These are phyloP conservation scores for Patellaria atrata DNA, from an alignment of 495 filamentous ascomycete species.

Conservation along the genomic window DNA sequence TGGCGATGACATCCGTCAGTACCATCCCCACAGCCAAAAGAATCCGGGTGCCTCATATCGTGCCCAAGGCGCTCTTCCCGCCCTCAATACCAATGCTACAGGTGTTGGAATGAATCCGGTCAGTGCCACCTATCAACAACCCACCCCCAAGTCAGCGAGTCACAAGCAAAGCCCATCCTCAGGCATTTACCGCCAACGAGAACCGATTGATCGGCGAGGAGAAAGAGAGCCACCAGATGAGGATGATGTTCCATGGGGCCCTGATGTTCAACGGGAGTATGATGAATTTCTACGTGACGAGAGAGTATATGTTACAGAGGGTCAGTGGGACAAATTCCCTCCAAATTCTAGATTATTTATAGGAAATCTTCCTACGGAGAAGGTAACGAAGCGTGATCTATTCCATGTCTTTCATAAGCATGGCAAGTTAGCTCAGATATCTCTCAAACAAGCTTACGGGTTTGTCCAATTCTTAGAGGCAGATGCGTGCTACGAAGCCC, in stretches of 20 bases:
- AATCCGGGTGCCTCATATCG: slow-evolving; percentile 33
- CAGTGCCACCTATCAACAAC: slow-evolving; percentile 2
- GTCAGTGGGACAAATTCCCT: slow-evolving; percentile 88
- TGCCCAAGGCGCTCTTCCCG: slow-evolving; percentile 28
- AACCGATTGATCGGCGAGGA: slow-evolving; percentile 15
- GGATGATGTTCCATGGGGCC: slow-evolving; percentile 36
- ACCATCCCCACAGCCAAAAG: slow-evolving; percentile 38
- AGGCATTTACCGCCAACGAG: slow-evolving; percentile 13
- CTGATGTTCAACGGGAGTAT: slow-evolving; percentile 57
- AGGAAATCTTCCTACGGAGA: slow-evolving; percentile 84
- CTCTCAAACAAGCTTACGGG: slow-evolving; percentile 91
- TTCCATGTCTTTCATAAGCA: slow-evolving; percentile 80
- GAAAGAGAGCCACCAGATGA: slow-evolving; percentile 9
- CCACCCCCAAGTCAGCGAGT: slow-evolving; percentile 17
- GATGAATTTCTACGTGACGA: slow-evolving; percentile 73
- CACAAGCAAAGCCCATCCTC: slow-evolving; percentile 29
- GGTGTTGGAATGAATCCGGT: background rate
- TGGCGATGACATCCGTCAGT: slow-evolving; percentile 40
- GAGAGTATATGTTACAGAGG: slow-evolving; percentile 67
- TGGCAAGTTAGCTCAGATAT: slow-evolving; percentile 84
- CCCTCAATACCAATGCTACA: slow-evolving; percentile 34
- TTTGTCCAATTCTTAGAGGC: slow-evolving; percentile 88
- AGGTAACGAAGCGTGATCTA: slow-evolving; percentile 84
- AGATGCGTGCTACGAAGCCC: slow-evolving; percentile 53
- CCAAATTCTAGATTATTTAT: slow-evolving; percentile 77